phyloP scores from a whole-genome alignment of 169 alveolate species.

The Pseudocohnilembus persalinus region DNA sequence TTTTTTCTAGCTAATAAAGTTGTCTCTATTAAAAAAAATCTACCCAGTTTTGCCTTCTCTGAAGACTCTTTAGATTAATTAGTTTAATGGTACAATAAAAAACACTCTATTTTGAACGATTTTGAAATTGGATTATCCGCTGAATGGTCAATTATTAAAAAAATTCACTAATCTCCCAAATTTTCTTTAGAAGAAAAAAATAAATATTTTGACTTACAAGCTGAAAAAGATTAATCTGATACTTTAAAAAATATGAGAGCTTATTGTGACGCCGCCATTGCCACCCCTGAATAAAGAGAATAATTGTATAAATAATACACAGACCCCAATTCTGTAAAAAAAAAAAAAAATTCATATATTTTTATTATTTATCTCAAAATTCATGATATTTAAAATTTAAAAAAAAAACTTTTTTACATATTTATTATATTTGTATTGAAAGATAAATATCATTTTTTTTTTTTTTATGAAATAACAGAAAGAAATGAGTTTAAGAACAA shows the following conservation, averaged over 20 bases:
- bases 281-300: conserved; percentile 42
- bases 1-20: conserved; percentile 30
- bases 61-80: conserved; percentile 29
- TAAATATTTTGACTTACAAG: conserved; percentile 34
- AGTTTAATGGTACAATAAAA: conserved; percentile 40
- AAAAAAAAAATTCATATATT: not conserved
- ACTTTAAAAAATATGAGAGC: conserved; percentile 40
- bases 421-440: not conserved
- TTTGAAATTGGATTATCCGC: conserved; percentile 48
- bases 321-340: not conserved
- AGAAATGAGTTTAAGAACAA: not conserved
- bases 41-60: conserved; percentile 27
- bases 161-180: conserved; percentile 33
- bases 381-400: too few species aligned
- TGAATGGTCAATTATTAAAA: conserved; percentile 56
- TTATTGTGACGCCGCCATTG: conserved; percentile 41
- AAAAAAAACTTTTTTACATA: too few species aligned
- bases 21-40: conserved; percentile 19
- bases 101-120: conserved; percentile 41
- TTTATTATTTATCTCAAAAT: too few species aligned
- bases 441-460: too few species aligned
- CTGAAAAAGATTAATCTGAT: conserved; percentile 58
- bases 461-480: not conserved
- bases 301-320: not conserved
- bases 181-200: conserved; percentile 42